Evolutionary conservation across 2,329 filamentous ascomycete species (phyloP).

Genomic region (Aspergillus glaucus): DNA sequence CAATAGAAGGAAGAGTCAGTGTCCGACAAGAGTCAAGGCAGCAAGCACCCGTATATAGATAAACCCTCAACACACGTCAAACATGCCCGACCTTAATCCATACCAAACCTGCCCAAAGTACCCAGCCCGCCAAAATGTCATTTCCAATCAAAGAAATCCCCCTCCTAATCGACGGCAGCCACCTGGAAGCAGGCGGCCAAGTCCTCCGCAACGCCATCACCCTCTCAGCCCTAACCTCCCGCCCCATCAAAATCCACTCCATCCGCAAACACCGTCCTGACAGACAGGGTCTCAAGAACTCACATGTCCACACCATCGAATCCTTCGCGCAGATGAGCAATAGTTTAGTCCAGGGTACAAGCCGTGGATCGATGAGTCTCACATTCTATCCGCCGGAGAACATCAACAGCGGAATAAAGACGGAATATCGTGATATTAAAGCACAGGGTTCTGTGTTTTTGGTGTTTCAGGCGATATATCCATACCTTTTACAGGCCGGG

Average conservation of each 20-base stretch:
- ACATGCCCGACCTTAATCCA: no score
- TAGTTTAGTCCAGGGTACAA: slow-evolving; percentile 33
- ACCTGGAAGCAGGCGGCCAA: slow-evolving; percentile 58
- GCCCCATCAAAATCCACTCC: slow-evolving; percentile 45
- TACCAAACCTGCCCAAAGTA: no score
- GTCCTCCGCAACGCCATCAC: slow-evolving; percentile 52
- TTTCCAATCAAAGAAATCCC: not conserved
- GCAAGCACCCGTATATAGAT: no score
- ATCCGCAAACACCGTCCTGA: slow-evolving; percentile 49
- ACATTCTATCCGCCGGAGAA: slow-evolving; percentile 23
- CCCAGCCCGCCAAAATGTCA: not conserved
- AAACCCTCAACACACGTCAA: no score
- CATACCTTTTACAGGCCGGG: slow-evolving; percentile 49
- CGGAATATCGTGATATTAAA: slow-evolving; percentile 38
- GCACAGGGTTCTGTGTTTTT: slow-evolving; percentile 51
- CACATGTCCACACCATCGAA: slow-evolving; percentile 51
- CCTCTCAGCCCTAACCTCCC: slow-evolving; percentile 48
- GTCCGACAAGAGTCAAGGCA: no score
- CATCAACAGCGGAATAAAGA: slow-evolving; percentile 15
- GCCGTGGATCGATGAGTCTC: slow-evolving; percentile 30
- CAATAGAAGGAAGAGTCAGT: no score
- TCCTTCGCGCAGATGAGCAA: slow-evolving; percentile 47
- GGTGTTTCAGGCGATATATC: slow-evolving; percentile 54
- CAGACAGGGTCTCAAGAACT: slow-evolving; percentile 49
- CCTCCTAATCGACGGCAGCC: slow-evolving; percentile 49